Conservation (phyloP, 2,329 filamentous ascomycete genomes). For the Helminthosporium solani region DNA sequence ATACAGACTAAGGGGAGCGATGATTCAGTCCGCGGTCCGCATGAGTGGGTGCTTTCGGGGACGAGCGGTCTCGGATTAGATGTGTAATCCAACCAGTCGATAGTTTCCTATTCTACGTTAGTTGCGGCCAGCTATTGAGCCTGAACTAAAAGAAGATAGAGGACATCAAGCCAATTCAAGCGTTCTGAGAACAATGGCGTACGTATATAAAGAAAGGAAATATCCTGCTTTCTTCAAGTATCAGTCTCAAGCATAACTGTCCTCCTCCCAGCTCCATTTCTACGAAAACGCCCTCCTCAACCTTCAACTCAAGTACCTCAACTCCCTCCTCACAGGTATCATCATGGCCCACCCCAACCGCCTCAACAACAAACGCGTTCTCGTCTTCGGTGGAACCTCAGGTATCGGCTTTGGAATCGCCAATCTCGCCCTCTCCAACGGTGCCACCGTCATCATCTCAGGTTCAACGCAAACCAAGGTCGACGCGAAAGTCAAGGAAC, state of each 20-base stretch:
- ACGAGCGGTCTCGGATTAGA: slow-evolving; percentile 10
- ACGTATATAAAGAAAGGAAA: background rate
- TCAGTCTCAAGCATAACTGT: background rate
- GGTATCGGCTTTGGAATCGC: slow-evolving; percentile 66
- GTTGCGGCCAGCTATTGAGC: no score
- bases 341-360: slow-evolving; percentile 49
- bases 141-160: no score
- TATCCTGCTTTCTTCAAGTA: background rate
- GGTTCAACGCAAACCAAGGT: slow-evolving; percentile 58
- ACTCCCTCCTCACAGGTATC: background rate
- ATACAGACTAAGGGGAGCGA: no score
- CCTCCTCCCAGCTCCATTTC: background rate
- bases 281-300: no score
- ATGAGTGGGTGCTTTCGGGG: slow-evolving; percentile 8
- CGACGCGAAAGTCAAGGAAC: slow-evolving; percentile 48
- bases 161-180: no score
- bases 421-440: slow-evolving; percentile 57
- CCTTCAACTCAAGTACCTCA: background rate
- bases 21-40: no score
- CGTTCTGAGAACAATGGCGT: no score
- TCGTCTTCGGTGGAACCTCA: slow-evolving; percentile 65
- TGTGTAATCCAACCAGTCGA: background rate
- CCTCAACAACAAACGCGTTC: slow-evolving; percentile 51
- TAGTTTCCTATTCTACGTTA: no score
- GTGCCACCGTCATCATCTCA: slow-evolving; percentile 59